Base-by-base conservation (phyloP, 2,329 filamentous ascomycete genomes). In the Clonostachys solani region DNA sequence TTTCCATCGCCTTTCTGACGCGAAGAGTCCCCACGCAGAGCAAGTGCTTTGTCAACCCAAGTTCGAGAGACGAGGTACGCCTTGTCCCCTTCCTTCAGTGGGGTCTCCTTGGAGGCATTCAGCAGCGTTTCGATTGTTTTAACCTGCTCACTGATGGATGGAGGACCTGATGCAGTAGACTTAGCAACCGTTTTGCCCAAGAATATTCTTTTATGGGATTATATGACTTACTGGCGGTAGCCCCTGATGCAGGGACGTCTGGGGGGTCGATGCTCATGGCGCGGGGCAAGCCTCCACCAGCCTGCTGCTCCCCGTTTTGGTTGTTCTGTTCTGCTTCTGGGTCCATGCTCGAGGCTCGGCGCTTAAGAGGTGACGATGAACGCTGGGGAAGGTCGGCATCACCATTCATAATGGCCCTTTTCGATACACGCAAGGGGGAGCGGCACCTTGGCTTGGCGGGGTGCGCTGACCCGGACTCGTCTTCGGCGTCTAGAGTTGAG, bases 31-130 rank as follows among this genome's bases (percentile, higher is more conserved):
- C 78, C 74, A 43, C 80, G 80, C 47, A 88, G 75, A 19, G 86
- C 78, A 49, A 86, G 72, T 4, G 94, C 89, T 49, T 82, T 80
- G 48, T 79, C 75, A 34, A 96, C 75, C 94, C 94, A 97, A 49
- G 76, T 75, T 44, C 77, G 80, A 2, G 92, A 95, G 5, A 97
- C 80, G 17, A 95, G 68, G 57, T 85, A 96, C 13, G 86, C 88
- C 47, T 81, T 77, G 49, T 88, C 80, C n/a, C 85, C 85, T 51
- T 92, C 87, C 49, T 81, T 67, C n/a, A 84, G 63, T 8, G 79
- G 74, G 1, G 63, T 62, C 42, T 77, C 72, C n/a, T 67, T 64
- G 43, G 75, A 75, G 12, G 77, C 74, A 52, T 77, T 68, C 23
- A 80, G 64, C 23, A 92, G 67, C 33, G 75, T 74, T 56, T 81